Conservation (phyloP, 805 yeast genomes). For the Candida berthetii region DNA sequence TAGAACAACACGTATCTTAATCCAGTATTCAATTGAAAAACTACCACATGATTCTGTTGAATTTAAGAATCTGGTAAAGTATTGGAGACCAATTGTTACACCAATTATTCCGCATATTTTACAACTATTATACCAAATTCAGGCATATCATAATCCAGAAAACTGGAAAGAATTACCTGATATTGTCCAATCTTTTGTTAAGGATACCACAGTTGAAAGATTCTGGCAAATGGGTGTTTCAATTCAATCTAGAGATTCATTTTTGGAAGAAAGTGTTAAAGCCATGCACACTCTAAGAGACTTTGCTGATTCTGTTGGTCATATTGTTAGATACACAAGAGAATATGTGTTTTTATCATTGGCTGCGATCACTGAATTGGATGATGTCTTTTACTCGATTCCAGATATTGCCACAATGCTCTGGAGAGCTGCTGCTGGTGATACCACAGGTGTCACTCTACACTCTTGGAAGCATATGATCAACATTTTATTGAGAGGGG, state of each 20-base stretch:
- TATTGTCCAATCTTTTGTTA: constrained; percentile 90
- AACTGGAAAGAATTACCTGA: constrained; percentile 86
- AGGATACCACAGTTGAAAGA: constrained; percentile 82
- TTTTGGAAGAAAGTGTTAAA: constrained; percentile 87
- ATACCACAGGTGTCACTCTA: constrained; percentile 75
- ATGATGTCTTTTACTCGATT: constrained; percentile 80
- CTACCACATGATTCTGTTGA: constrained; percentile 74
- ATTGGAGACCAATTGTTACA: constrained; percentile 92
- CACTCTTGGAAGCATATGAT: constrained; percentile 98
- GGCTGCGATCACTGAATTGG: constrained; percentile 84
- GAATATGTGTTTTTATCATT: constrained; percentile 91
- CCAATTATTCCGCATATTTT: constrained; percentile 90
- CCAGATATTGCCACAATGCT: constrained; percentile 73
- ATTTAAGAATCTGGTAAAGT: constrained; percentile 52
- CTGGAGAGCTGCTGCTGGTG: constrained; percentile 77
- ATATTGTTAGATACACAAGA: constrained; percentile 88
- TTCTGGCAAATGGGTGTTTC: constrained; percentile 99
- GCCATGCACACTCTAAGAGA: constrained; percentile 93
- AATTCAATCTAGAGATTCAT: constrained; percentile 87
- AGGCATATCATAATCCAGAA: constrained; percentile 88
- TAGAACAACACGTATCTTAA: constrained; percentile 88
- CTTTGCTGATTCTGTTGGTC: constrained; percentile 97
- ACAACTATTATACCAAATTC: constrained; percentile 83
- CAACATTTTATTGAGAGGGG: constrained; percentile 79
- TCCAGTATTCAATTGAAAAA: constrained; percentile 93